phyloP scores from a whole-genome alignment of 2,329 filamentous ascomycete species.

The Monilinia aucupariae region DNA sequence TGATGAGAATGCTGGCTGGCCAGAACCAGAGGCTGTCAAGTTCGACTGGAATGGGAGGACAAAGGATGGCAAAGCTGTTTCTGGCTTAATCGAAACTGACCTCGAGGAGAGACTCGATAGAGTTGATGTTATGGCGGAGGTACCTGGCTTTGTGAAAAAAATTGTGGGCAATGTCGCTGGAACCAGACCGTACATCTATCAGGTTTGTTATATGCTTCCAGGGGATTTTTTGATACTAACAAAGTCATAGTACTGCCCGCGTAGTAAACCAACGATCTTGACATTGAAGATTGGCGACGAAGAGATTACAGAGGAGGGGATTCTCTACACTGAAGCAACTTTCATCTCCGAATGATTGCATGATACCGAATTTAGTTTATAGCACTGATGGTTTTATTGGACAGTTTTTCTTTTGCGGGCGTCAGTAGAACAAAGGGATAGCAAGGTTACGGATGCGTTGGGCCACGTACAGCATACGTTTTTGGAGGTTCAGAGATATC shows the following conservation, averaged over 20 bases:
- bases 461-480: slow-evolving; percentile 16
- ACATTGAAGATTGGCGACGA: slow-evolving; percentile 82
- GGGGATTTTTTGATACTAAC: slow-evolving; percentile 25
- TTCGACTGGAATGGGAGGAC: slow-evolving; percentile 74
- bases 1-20: slow-evolving; percentile 81
- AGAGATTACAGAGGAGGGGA: slow-evolving; percentile 71
- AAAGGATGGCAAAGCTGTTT: slow-evolving; percentile 68
- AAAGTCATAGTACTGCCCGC: slow-evolving; percentile 60
- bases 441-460: slow-evolving; percentile 28
- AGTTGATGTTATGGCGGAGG: slow-evolving; percentile 93
- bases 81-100: slow-evolving; percentile 62
- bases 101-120: slow-evolving; percentile 70
- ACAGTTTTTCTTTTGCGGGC: slow-evolving; percentile 22
- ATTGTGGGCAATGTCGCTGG: slow-evolving; percentile 84
- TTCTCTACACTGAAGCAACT: slow-evolving; percentile 83
- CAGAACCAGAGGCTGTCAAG: slow-evolving; percentile 70
- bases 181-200: slow-evolving; percentile 96
- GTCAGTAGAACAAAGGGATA: slow-evolving; percentile 28
- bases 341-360: slow-evolving; percentile 65
- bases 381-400: slow-evolving; percentile 4
- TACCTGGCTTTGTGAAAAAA: slow-evolving; percentile 91
- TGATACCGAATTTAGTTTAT: slow-evolving; percentile 2
- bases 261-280: slow-evolving; percentile 58
- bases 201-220: slow-evolving; percentile 49
- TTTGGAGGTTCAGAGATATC: neutral